phyloP scores from a whole-genome alignment of 2,329 filamentous ascomycete genomes.

The Penicillium vulpinum region DNA sequence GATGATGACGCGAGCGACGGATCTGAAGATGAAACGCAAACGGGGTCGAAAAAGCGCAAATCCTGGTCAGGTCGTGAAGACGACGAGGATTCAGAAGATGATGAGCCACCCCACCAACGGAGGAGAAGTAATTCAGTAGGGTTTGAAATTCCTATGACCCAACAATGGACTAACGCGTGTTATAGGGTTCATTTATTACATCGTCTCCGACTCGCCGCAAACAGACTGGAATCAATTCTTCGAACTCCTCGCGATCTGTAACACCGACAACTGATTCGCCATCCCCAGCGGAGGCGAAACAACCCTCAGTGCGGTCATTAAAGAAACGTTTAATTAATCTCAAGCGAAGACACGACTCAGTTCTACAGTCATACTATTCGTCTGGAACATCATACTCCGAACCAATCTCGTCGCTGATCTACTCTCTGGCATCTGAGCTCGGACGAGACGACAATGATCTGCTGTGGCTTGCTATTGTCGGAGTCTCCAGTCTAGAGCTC shows the following conservation, averaged over 20 bases:
- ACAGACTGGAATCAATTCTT: conserved; percentile 42
- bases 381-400: conserved; percentile 90
- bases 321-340: conserved; percentile 72
- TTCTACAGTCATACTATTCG: conserved; percentile 80
- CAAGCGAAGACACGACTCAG: conserved; percentile 71
- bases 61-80: conserved; percentile 72
- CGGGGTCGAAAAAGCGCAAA: conserved; percentile 67
- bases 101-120: conserved; percentile 74
- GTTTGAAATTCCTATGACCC: not conserved
- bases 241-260: conserved; percentile 48
- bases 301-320: conserved; percentile 70
- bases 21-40: conserved; percentile 54
- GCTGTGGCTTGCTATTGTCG: conserved; percentile 91
- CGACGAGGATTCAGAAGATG: conserved; percentile 66
- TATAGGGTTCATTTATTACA: conserved; percentile 42
- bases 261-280: conserved; percentile 45
- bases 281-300: conserved; percentile 49
- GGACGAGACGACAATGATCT: conserved; percentile 96
- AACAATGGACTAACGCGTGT: conserved; percentile 15
- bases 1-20: conserved; percentile 64
- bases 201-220: conserved; percentile 46
- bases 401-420: conserved; percentile 90
- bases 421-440: conserved; percentile 89
- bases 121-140: conserved; percentile 83
- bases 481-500: conserved; percentile 89